Percentiles rank a stretch among this genome's conserved stretches.
Evolutionary conservation across 257 asterid genomes (phyloP).

Genomic region (Agastache rugosa): DNA sequence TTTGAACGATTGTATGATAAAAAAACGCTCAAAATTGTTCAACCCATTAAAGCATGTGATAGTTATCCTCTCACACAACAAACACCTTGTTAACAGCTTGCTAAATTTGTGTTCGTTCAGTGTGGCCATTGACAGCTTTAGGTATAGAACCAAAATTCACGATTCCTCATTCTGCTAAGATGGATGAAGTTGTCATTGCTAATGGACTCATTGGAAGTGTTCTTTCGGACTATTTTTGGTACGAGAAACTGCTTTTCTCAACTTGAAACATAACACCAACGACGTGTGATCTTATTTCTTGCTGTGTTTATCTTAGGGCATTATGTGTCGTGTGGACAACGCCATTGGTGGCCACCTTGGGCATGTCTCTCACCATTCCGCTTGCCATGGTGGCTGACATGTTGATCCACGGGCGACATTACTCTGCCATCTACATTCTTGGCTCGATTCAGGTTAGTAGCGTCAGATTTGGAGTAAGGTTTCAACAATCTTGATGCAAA

Average conservation of each 20-base stretch:
- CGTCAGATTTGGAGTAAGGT: neutral
- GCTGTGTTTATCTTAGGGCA: conserved; percentile 63
- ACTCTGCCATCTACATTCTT: conserved; percentile 83
- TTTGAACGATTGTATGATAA: neutral
- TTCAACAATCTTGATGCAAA: too few relatives aligned
- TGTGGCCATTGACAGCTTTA: conserved; percentile 96
- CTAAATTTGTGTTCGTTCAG: conserved; percentile 50
- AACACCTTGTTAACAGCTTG: neutral
- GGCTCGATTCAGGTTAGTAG: conserved; percentile 89
- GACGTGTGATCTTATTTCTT: neutral
- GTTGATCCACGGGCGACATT: conserved; percentile 93
- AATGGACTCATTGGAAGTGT: conserved; percentile 94
- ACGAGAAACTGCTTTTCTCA: conserved; percentile 31
- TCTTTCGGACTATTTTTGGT: conserved; percentile 97
- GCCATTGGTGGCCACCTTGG: conserved; percentile 95
- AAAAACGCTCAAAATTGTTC: neutral
- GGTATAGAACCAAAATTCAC: conserved; percentile 96
- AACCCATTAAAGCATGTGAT: neutral
- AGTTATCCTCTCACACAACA: too few relatives aligned
- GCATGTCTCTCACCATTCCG: conserved; percentile 99
- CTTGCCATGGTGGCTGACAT: conserved; percentile 98
- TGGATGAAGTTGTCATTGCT: conserved; percentile 95
- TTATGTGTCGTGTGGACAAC: conserved; percentile 99
- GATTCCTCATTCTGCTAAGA: conserved; percentile 79
- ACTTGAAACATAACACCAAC: neutral